phyloP scores from a whole-genome alignment of 2,329 filamentous ascomycete species.

The Fusarium avenaceum region DNA sequence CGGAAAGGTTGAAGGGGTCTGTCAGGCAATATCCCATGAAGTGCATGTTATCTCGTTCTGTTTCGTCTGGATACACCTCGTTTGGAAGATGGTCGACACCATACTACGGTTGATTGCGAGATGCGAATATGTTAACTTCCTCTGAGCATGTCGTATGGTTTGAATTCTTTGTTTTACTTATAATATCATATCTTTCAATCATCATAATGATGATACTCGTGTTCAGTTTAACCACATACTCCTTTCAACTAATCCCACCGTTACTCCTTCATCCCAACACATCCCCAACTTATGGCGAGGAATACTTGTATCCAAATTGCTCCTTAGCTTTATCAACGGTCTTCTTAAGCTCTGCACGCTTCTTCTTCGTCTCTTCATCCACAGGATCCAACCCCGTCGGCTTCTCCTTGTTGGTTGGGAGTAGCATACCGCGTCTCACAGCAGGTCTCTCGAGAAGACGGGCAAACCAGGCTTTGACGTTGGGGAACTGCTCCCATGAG shows the following conservation, averaged over 20 bases:
- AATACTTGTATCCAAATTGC: constrained; percentile 63
- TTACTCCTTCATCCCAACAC: neutral
- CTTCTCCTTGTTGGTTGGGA: constrained; percentile 65
- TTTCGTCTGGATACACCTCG: neutral
- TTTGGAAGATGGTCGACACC: neutral
- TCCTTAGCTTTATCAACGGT: constrained; percentile 59
- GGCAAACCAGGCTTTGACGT: constrained; percentile 80
- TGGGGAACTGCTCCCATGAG: constrained; percentile 71
- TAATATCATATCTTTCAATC: neutral
- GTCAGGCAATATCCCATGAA: neutral
- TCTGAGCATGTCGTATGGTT: neutral
- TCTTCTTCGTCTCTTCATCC: constrained; percentile 38
- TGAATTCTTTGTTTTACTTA: too few species aligned
- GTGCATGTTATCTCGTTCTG: neutral
- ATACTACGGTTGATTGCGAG: neutral
- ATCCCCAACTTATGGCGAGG: constrained; percentile 53
- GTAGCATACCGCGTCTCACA: constrained; percentile 78
- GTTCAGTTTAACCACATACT: neutral
- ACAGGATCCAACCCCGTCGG: constrained; percentile 38
- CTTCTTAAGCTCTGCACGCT: constrained; percentile 48
- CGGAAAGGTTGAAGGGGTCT: too few species aligned
- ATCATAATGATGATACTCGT: neutral
- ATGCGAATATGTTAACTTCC: neutral
- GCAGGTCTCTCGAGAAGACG: constrained; percentile 75
- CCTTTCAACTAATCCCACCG: neutral